Evolutionary conservation across 306 rosid genomes (phyloP).

Genomic region (Lablab purpureus): DNA sequence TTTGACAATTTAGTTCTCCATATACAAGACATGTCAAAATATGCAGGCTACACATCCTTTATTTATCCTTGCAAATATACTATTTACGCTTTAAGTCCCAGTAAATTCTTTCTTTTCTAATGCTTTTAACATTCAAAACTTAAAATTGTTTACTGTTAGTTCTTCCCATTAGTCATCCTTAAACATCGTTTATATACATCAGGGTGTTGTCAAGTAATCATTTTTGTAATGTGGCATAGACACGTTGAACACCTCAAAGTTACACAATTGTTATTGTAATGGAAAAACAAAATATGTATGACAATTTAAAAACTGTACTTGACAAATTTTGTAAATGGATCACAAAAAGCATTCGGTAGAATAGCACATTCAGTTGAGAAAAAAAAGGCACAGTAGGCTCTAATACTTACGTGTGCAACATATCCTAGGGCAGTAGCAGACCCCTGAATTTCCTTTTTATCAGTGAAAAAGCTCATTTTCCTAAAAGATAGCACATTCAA

Average conservation of each 20-base stretch:
- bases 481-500: conserved; percentile 84
- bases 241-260: too few relatives aligned
- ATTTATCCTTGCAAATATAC: not conserved
- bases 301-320: not conserved
- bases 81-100: not conserved
- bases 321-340: not conserved
- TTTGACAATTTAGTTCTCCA: conserved; percentile 34
- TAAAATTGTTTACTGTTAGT: not conserved
- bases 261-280: too few relatives aligned
- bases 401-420: conserved; percentile 80
- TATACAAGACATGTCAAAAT: not conserved
- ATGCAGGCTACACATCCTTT: not conserved
- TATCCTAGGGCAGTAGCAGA: conserved; percentile 96
- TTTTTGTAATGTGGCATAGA: not conserved
- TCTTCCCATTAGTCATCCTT: not conserved
- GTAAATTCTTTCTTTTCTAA: not conserved
- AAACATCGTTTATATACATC: too few relatives aligned
- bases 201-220: not conserved
- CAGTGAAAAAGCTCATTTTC: conserved; percentile 85
- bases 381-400: conserved; percentile 14
- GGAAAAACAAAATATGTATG: not conserved
- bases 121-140: not conserved
- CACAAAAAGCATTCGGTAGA: not conserved
- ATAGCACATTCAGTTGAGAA: conserved; percentile 28
- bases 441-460: conserved; percentile 90